Percentiles rank a stretch among this genome's conserved stretches.
Evolutionary conservation across 176 grass and related monocot genomes (phyloP).

Genomic region (Zea luxurians): DNA sequence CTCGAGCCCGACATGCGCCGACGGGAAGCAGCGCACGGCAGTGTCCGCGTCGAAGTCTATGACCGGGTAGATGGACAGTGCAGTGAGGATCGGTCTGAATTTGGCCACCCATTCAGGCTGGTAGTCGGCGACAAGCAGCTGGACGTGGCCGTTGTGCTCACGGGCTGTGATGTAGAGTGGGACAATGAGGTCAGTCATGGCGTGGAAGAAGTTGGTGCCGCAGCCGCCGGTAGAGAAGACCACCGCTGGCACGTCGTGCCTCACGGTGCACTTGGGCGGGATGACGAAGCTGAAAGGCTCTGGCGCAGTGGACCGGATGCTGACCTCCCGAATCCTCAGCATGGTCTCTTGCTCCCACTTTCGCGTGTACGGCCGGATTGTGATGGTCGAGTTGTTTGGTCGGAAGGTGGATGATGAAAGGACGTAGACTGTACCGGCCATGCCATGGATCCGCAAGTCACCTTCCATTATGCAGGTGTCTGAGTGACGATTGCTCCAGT

Average conservation of each 20-base stretch:
- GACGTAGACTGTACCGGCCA: constrained; percentile 42
- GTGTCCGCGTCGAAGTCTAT: constrained; percentile 55
- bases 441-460: constrained; percentile 57
- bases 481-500: constrained; percentile 41
- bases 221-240: constrained; percentile 63
- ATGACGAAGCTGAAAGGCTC: neutral
- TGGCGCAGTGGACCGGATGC: neutral
- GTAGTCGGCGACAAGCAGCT: constrained; percentile 54
- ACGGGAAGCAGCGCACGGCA: constrained; percentile 56
- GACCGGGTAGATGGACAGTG: constrained; percentile 44
- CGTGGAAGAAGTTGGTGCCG: constrained; percentile 65
- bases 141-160: constrained; percentile 47
- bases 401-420: constrained; percentile 22
- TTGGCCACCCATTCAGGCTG: constrained; percentile 33
- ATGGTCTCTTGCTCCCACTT: constrained; percentile 47
- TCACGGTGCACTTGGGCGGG: constrained; percentile 39
- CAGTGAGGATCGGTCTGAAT: constrained; percentile 35
- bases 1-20: constrained; percentile 46
- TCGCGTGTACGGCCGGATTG: constrained; percentile 53
- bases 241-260: constrained; percentile 53
- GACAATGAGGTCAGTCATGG: constrained; percentile 62
- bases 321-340: constrained; percentile 40
- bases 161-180: constrained; percentile 59
- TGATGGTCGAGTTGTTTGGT: constrained; percentile 26
- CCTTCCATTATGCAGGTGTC: constrained; percentile 61